Base-by-base conservation (phyloP, 805 yeast genomes). In the Metschnikowia kofuensis region DNA sequence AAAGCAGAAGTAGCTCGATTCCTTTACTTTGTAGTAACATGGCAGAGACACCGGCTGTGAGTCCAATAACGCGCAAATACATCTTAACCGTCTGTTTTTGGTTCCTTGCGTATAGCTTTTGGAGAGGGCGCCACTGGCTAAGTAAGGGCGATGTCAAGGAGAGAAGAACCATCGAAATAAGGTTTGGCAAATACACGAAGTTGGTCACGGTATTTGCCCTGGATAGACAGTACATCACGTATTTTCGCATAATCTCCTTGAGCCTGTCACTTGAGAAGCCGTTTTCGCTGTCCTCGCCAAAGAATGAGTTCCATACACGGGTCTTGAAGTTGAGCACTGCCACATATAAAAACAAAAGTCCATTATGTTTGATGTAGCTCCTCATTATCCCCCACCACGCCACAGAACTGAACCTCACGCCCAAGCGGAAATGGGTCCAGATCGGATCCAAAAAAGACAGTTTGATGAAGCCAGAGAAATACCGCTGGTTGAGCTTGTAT, bases 361-460 rank as follows among this genome's bases (percentile, higher is more conserved):
- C 43, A 48, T 69, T 66, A 48, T 66, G 72, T 6, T 50, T 38
- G 9, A 57, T 36, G 48, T 72, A 72, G 32, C 60, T 60, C 30
- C 49, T 46, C 2, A 59, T 28, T 29, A 71, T 50, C 2, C 71
- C 68, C 7, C 52, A 14, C 69, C 70, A 70, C 32, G 66, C 57
- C 29, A 73, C 31, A 14, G 58, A 37, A 31, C 60, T 63, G 16
- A 56, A 43, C 9, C 51, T 54, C 14, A 56, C 59, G 7, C 70
- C 69, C 44, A 70, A 54, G 29, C 65, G 55, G 50, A 62, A 72
- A 50, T 70, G 68, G 45, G 62, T 64, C 77, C 77, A 73, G 43
- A 73, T 69, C 1, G 77, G 76, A 46, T 70, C 68, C 48, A 72
- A 59, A 6, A 69, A 56, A 30, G 60, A 50, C 7, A 56, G 44